Percentiles rank a stretch among this genome's conserved stretches.
These are phyloP conservation scores for Apostasia ramifera DNA, from an alignment of 106 monocot genomes.

Conservation along the genomic window DNA sequence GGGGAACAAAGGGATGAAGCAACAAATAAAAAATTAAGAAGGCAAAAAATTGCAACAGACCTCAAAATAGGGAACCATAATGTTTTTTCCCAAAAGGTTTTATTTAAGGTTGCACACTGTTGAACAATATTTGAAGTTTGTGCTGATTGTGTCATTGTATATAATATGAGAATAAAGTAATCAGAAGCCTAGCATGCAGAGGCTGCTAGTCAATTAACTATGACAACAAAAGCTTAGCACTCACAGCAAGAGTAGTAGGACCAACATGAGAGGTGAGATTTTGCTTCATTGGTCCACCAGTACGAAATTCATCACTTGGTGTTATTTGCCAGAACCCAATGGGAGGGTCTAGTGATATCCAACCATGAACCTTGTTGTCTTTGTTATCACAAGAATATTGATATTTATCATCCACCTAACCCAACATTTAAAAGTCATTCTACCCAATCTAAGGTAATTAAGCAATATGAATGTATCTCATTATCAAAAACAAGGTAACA, in stretches of 20 bases:
- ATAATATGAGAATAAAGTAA: too few relatives aligned
- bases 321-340: slow-evolving; percentile 80
- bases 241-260: slow-evolving; percentile 48
- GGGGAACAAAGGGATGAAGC: too few relatives aligned
- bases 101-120: too few relatives aligned
- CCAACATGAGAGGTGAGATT: slow-evolving; percentile 84
- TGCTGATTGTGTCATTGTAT: too few relatives aligned
- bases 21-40: too few relatives aligned
- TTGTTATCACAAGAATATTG: slow-evolving; percentile 59
- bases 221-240: slow-evolving; percentile 3
- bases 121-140: too few relatives aligned
- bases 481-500: not conserved
- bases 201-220: too few relatives aligned
- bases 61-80: too few relatives aligned
- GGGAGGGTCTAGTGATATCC: slow-evolving; percentile 53
- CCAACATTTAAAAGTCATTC: not conserved
- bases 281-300: slow-evolving; percentile 64
- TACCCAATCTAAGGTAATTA: not conserved
- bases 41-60: too few relatives aligned
- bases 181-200: too few relatives aligned
- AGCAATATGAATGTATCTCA: too few relatives aligned
- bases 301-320: slow-evolving; percentile 65
- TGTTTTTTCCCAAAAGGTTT: too few relatives aligned
- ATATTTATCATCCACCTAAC: slow-evolving; percentile 81
- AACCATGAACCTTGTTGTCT: slow-evolving; percentile 74